Evolutionary conservation across 2,329 filamentous ascomycete genomes (phyloP), one percentile per base, ranked within the genome.

Genomic region (Tolypocladium tropicale): DNA sequence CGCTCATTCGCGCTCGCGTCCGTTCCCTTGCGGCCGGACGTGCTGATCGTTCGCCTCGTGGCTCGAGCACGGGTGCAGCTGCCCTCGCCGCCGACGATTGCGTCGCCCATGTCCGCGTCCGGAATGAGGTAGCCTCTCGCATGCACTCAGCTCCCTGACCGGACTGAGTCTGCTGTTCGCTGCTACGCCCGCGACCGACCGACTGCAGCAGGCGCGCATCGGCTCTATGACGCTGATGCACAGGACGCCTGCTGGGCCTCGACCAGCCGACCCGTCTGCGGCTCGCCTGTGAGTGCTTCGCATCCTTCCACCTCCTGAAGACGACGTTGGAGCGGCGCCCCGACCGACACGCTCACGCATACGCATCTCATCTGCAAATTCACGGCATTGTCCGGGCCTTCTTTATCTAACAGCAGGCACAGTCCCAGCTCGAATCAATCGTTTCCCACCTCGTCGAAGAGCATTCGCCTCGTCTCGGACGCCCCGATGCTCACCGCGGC

Each of bases 401-500:
- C n/a, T 28, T 14, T 23, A 21, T 33, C 49, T 51, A 50, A n/a
- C 21, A 39, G 34, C 28, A 41, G 52, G 23, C 30, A 39, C 36
- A 50, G 21, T 14, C 43, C 51, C 11, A 34, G 11, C 18, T 61
- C 63, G 59, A 57, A 62, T 60, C 57, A 46, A 41, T 55, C 57
- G 37, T 56, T 54, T 41, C 54, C 56, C 25, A 50, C 58, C 34
- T 51, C 63, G 46, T 60, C 62, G 56, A 66, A 62, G 41, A 56
- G 46, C 59, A 57, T 63, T 57, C 61, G 57, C 55, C 67, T 72
- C 60, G 65, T 68, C 60, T 60, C 66, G 64, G 66, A 76, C 71
- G 74, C 68, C 65, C 76, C 79, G 70, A 85, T 85, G 78, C 78
- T 86, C 64, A 81, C 80, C 72, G 78, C 83, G 58, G 79, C 82